A percentile compares a stretch with the other conserved stretches of the same genome.
Conservation (phyloP, 176 grass and related monocot species). For the Carex parvula region DNA sequence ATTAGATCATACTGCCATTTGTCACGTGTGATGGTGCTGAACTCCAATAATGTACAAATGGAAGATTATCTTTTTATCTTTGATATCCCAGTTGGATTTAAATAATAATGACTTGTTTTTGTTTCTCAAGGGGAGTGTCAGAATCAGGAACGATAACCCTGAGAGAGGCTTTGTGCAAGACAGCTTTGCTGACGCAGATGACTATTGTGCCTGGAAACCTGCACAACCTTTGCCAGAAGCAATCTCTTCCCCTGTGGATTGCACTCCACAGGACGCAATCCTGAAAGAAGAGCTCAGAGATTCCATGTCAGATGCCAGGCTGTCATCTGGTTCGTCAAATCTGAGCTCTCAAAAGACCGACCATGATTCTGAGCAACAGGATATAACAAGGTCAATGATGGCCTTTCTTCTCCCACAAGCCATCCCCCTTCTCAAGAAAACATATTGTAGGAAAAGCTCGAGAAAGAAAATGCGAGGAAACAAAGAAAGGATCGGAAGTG, state of each 20-base stretch:
- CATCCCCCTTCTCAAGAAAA: slow-evolving; percentile 70
- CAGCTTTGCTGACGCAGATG: slow-evolving; percentile 22
- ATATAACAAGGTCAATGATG: slow-evolving; percentile 78
- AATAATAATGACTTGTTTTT: slow-evolving; percentile 15
- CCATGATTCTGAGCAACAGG: slow-evolving; percentile 49
- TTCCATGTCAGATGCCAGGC: slow-evolving; percentile 53
- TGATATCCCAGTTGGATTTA: not conserved
- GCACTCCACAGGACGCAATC: slow-evolving; percentile 31
- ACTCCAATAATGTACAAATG: too few species aligned
- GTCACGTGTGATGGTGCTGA: not conserved
- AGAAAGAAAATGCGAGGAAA: slow-evolving; percentile 41
- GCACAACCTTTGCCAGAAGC: slow-evolving; percentile 29
- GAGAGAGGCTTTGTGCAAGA: slow-evolving; percentile 30
- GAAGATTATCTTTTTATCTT: not conserved
- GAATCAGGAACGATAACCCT: not conserved
- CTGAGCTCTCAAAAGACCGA: slow-evolving; percentile 59
- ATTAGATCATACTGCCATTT: not conserved
- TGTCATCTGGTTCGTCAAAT: slow-evolving; percentile 59
- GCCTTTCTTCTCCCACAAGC: slow-evolving; percentile 85
- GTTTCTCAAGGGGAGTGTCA: slow-evolving; percentile 21
- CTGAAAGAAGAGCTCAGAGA: slow-evolving; percentile 34
- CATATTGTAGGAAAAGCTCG: slow-evolving; percentile 43
- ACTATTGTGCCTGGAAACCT: slow-evolving; percentile 25
- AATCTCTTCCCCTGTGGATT: slow-evolving; percentile 20
- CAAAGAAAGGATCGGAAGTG: not conserved